Percentiles rank a stretch among this genome's conserved stretches.
These are phyloP conservation scores for Epichloe festucae DNA, from an alignment of 2,329 filamentous ascomycete genomes.

Conservation along the genomic window DNA sequence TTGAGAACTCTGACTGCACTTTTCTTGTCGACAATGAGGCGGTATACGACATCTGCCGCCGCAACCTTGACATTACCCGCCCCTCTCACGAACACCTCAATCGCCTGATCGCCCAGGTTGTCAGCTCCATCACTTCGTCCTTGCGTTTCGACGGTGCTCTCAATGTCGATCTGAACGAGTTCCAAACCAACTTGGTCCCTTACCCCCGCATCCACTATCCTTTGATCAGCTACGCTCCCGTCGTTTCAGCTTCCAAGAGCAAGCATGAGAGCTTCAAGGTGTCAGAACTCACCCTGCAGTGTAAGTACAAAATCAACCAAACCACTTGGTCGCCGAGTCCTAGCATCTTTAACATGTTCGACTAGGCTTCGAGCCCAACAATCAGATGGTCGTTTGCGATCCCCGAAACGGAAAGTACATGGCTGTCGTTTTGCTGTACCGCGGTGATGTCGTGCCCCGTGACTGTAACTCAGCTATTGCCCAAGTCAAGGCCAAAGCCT, in stretches of 20 bases:
- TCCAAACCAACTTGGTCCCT: constrained; percentile 64
- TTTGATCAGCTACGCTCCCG: constrained; percentile 59
- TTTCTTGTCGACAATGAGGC: constrained; percentile 66
- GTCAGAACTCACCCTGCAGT: constrained; percentile 61
- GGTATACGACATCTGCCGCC: constrained; percentile 63
- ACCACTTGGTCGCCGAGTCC: background rate
- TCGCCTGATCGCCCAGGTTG: constrained; percentile 60
- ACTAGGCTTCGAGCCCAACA: constrained; percentile 61
- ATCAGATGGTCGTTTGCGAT: constrained; percentile 67
- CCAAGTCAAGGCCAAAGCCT: constrained; percentile 55
- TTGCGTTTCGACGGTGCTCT: constrained; percentile 60
- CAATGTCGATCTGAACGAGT: constrained; percentile 65
- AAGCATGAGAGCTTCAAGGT: constrained; percentile 83
- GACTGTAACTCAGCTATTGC: constrained; percentile 56
- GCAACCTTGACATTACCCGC: constrained; percentile 56
- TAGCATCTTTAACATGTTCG: constrained; percentile 13
- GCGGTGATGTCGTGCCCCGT: constrained; percentile 56
- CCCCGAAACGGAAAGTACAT: constrained; percentile 66
- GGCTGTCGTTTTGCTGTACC: constrained; percentile 60
- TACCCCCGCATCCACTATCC: constrained; percentile 66
- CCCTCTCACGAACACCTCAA: constrained; percentile 61
- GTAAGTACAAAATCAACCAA: constrained; percentile 29
- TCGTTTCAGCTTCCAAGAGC: constrained; percentile 62
- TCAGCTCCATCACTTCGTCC: constrained; percentile 62
- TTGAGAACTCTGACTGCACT: constrained; percentile 69